Percentiles rank a stretch among this genome's conserved stretches.
Evolutionary conservation across 495 filamentous ascomycete genomes (phyloP).

Genomic region (Endocarpon pusillum): DNA sequence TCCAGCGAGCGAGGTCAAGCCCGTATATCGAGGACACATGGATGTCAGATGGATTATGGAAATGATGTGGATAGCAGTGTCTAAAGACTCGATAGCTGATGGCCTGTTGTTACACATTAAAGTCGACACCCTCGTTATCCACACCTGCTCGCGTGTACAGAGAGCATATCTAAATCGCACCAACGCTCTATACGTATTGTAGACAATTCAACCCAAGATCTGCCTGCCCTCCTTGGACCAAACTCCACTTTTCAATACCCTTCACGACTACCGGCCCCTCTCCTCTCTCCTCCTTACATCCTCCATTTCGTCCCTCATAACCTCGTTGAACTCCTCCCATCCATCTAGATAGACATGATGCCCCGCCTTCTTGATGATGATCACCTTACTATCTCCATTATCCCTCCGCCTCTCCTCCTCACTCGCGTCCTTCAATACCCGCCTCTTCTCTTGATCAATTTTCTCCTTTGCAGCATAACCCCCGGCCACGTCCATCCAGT

Average conservation of each 20-base stretch:
- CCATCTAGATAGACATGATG: slow-evolving; percentile 92
- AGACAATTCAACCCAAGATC: no score
- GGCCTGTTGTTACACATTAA: no score
- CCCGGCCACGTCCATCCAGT: slow-evolving; percentile 94
- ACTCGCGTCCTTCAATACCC: slow-evolving; percentile 37
- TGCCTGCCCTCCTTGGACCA: neutral
- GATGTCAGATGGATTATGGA: no score
- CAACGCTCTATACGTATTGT: no score
- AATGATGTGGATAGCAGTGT: no score
- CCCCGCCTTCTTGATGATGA: slow-evolving; percentile 64
- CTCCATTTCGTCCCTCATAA: slow-evolving; percentile 60
- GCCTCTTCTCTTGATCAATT: slow-evolving; percentile 60
- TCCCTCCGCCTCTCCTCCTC: slow-evolving; percentile 54
- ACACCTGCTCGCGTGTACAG: no score
- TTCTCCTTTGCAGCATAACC: slow-evolving; percentile 68
- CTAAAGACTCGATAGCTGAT: no score
- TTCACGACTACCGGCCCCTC: slow-evolving; percentile 1
- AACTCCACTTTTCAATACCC: neutral
- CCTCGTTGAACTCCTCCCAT: slow-evolving; percentile 71
- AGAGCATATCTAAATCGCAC: no score
- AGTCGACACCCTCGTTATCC: no score
- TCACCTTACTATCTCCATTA: slow-evolving; percentile 68
- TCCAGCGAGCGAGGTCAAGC: no score
- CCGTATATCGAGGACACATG: no score
- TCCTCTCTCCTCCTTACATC: slow-evolving; percentile 38